A percentile compares a stretch with the other conserved stretches of the same genome.
These are phyloP conservation scores for Auricularia sp. DNA, from an alignment of 768 basidiomycete genomes.

Conservation along the genomic window DNA sequence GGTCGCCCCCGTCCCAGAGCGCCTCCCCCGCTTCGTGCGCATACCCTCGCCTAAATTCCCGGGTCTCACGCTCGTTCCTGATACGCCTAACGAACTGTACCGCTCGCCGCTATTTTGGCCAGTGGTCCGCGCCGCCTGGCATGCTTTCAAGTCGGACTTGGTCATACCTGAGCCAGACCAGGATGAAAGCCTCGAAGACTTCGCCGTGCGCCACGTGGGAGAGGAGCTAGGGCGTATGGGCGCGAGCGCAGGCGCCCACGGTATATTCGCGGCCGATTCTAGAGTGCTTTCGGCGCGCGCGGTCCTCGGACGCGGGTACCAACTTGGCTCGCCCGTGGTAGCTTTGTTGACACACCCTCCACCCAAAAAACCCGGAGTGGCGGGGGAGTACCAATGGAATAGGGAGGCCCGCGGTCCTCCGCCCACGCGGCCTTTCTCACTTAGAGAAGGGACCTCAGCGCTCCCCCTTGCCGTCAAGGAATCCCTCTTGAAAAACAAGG, in stretches of 20 bases:
- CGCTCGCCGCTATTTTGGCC: constrained; percentile 1
- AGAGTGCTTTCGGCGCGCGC: constrained; percentile 61
- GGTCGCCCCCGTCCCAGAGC: not conserved
- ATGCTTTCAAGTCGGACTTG: constrained; percentile 58
- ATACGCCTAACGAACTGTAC: too few species aligned
- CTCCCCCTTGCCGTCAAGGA: constrained; percentile 26
- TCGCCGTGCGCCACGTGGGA: constrained; percentile 68
- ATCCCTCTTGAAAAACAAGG: constrained; percentile 20
- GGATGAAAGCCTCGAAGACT: constrained; percentile 77
- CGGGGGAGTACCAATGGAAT: too few species aligned
- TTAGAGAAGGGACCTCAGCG: constrained; percentile 22
- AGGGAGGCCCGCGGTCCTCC: too few species aligned
- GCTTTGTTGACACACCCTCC: not conserved
- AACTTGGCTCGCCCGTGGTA: constrained; percentile 11
- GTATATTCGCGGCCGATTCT: constrained; percentile 86
- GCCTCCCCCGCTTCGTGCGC: too few species aligned
- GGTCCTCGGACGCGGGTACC: constrained; percentile 55
- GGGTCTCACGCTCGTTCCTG: too few species aligned
- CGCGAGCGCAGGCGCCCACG: constrained; percentile 77
- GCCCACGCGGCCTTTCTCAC: constrained; percentile 15
- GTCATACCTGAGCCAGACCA: constrained; percentile 37
- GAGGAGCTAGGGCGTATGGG: constrained; percentile 59
- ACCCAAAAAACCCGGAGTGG: too few species aligned
- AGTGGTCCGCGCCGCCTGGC: not conserved
- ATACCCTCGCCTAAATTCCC: too few species aligned